Conservation (phyloP, 2,329 filamentous ascomycete genomes). For the Talaromyces albobiverticillius region DNA sequence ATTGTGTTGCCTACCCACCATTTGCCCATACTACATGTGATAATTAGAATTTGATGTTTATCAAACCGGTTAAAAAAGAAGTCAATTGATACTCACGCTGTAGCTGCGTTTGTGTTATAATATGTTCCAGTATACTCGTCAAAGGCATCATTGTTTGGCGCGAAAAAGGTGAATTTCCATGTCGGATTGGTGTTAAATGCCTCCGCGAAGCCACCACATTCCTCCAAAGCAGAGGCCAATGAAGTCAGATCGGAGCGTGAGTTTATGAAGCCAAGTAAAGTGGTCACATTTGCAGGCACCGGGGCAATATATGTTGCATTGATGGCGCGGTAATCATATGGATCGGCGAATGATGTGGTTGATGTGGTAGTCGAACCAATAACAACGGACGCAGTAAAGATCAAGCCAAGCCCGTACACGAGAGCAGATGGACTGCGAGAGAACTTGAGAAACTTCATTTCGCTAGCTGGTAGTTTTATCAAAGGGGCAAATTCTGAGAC, state of each 20-base stretch:
- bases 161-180: constrained; percentile 32
- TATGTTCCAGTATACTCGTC: constrained; percentile 25
- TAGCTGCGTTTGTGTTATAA: constrained; percentile 11
- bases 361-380: no score
- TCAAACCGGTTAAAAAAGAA: not conserved
- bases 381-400: no score
- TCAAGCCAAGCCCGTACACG: no score
- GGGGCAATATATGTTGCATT: not conserved
- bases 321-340: not conserved
- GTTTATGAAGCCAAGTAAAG: not conserved
- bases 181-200: constrained; percentile 26
- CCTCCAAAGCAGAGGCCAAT: not conserved
- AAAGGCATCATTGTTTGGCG: constrained; percentile 29
- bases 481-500: no score
- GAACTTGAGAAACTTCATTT: no score
- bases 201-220: constrained; percentile 23
- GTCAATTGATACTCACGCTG: not conserved
- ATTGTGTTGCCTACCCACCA: not conserved
- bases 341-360: not conserved
- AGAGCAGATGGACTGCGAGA: no score
- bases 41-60: not conserved
- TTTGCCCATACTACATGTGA: not conserved
- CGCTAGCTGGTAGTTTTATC: no score
- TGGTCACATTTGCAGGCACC: not conserved
- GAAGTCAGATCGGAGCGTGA: not conserved